Conservation (phyloP, 2,329 filamentous ascomycete species). For the Epichloe aotearoae region DNA sequence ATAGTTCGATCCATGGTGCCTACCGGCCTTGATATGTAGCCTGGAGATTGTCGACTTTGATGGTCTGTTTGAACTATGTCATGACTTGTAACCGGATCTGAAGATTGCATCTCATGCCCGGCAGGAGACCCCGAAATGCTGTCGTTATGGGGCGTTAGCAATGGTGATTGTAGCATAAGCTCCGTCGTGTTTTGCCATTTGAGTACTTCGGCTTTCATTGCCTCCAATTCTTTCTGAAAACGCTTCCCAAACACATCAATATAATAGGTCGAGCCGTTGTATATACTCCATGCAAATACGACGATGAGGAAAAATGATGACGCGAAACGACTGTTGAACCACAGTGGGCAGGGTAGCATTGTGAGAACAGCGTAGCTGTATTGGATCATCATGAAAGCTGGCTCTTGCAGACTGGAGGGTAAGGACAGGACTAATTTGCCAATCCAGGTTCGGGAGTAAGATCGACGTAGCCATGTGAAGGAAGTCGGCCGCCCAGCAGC, state of each 20-base stretch:
- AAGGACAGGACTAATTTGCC: constrained; percentile 73
- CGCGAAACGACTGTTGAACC: constrained; percentile 81
- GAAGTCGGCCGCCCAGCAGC: constrained; percentile 89
- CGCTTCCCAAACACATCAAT: constrained; percentile 95
- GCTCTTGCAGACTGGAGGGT: constrained; percentile 64
- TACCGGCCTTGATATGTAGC: constrained; percentile 9
- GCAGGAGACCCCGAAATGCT: constrained; percentile 6
- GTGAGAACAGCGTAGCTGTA: constrained; percentile 83
- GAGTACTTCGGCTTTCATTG: constrained; percentile 74
- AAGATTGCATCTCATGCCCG: constrained; percentile 7
- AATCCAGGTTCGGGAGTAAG: constrained; percentile 81
- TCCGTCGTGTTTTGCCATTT: constrained; percentile 66
- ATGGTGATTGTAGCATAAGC: constrained; percentile 23
- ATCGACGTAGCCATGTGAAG: constrained; percentile 91
- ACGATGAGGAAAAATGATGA: constrained; percentile 62
- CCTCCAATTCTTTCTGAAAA: constrained; percentile 92
- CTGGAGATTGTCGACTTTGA: background rate
- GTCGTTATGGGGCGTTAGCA: constrained; percentile 18
- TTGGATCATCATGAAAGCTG: constrained; percentile 92
- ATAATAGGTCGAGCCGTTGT: constrained; percentile 95
- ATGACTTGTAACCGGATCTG: constrained; percentile 5
- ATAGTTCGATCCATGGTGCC: constrained; percentile 12
- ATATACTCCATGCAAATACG: constrained; percentile 90
- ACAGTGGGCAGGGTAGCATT: constrained; percentile 87
- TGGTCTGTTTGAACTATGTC: background rate